These are phyloP conservation scores for Tuber borchii DNA, from an alignment of 495 filamentous ascomycete species.

Conservation along the genomic window DNA sequence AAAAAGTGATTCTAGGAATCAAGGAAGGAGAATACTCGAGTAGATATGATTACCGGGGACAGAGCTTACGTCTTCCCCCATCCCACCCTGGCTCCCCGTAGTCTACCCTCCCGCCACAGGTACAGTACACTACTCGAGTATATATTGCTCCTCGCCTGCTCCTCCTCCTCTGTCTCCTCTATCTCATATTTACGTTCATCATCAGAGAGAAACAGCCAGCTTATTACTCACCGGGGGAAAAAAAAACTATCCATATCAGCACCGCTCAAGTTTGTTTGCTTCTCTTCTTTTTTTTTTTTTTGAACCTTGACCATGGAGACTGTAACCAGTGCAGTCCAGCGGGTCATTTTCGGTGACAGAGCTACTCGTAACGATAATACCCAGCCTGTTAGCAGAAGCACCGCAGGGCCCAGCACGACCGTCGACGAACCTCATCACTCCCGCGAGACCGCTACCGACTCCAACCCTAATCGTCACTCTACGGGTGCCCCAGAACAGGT, in stretches of 20 bases:
- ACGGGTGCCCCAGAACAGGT: neutral
- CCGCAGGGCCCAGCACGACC: neutral
- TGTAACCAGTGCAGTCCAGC: constrained; percentile 19
- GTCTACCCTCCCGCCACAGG: neutral
- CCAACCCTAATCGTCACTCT: constrained; percentile 10
- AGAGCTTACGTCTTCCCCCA: neutral
- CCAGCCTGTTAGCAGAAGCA: neutral
- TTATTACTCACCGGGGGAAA: neutral
- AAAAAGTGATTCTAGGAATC: neutral
- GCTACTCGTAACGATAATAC: neutral
- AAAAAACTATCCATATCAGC: neutral
- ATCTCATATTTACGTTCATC: neutral
- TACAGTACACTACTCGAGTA: neutral
- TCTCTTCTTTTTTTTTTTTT: neutral
- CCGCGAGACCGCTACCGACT: neutral
- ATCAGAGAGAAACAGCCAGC: neutral
- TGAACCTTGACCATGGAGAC: constrained; percentile 20
- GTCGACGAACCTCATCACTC: constrained; percentile 17
- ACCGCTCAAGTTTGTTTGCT: neutral
- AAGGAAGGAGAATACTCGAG: neutral
- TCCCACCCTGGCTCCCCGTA: neutral
- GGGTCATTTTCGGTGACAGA: constrained; percentile 15
- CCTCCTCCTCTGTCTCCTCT: neutral
- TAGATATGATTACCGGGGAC: neutral
- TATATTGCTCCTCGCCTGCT: neutral